phyloP scores from a whole-genome alignment of 805 yeast genomes.

The Starmera pachycereana region DNA sequence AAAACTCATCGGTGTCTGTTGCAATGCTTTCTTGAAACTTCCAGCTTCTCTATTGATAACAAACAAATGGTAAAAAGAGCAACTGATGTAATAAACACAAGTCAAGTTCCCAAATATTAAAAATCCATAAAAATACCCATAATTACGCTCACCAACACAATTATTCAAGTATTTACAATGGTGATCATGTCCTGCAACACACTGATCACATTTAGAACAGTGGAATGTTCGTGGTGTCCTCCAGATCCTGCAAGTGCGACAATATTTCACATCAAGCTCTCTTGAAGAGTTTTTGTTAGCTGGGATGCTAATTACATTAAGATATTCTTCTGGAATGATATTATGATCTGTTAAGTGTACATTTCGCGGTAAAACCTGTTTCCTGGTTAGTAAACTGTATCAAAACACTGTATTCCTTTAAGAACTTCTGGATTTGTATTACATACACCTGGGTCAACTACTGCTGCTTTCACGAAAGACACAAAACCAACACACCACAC shows the following conservation, averaged over 20 bases:
- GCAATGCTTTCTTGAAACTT: slow-evolving; percentile 15
- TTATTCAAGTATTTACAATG: slow-evolving; percentile 64
- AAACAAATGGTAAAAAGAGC: slow-evolving; percentile 24
- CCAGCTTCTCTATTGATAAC: slow-evolving; percentile 3
- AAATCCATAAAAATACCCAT: slow-evolving; percentile 48
- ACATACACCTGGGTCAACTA: slow-evolving; percentile 53
- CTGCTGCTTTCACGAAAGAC: slow-evolving; percentile 43
- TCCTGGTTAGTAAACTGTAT: no score
- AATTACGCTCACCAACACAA: slow-evolving; percentile 69
- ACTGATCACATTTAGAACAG: slow-evolving; percentile 58
- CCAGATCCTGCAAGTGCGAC: slow-evolving; percentile 62
- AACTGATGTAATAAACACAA: slow-evolving; percentile 17
- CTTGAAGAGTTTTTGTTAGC: slow-evolving; percentile 13
- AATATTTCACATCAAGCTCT: slow-evolving; percentile 43
- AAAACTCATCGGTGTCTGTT: slow-evolving; percentile 30
- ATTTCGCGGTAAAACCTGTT: slow-evolving; percentile 44
- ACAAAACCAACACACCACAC: slow-evolving; percentile 39
- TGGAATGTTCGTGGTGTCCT: slow-evolving; percentile 70
- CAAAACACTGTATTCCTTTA: no score
- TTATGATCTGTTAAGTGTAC: slow-evolving; percentile 40
- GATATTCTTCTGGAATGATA: slow-evolving; percentile 47
- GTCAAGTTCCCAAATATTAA: slow-evolving; percentile 27
- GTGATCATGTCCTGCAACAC: slow-evolving; percentile 57
- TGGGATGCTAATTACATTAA: slow-evolving; percentile 39
- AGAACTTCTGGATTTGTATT: no score